phyloP scores from a whole-genome alignment of 345 rosid species.

The Linum tenue region DNA sequence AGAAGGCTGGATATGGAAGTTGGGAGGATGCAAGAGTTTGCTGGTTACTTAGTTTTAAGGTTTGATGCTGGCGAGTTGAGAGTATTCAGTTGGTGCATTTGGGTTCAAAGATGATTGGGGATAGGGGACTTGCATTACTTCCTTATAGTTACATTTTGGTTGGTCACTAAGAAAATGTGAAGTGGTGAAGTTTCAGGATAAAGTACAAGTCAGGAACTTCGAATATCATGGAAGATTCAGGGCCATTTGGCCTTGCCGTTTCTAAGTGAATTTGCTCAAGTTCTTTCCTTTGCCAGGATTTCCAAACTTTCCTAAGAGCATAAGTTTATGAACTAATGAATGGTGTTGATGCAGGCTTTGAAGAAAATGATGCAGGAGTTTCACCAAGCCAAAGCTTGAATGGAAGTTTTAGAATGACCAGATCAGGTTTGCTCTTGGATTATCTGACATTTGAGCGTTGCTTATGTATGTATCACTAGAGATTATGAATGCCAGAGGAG shows the following conservation, averaged over 20 bases:
- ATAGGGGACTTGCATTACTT: background rate
- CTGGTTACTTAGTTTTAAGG: no score
- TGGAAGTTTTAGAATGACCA: conserved; percentile 39
- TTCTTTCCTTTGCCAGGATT: background rate
- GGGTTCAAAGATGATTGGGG: background rate
- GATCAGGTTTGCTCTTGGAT: conserved; percentile 27
- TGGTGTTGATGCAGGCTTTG: conserved; percentile 27
- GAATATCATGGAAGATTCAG: background rate
- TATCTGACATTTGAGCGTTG: background rate
- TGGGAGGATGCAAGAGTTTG: no score
- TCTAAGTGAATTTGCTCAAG: no score
- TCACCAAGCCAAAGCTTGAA: conserved; percentile 33
- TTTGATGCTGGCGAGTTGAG: no score
- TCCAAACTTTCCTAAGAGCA: no score
- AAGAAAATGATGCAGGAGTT: conserved; percentile 24
- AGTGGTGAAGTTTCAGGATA: background rate
- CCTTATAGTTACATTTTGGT: background rate
- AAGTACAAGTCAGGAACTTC: background rate
- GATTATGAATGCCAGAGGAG: background rate
- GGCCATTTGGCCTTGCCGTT: background rate
- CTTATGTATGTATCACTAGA: background rate
- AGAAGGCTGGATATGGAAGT: no score
- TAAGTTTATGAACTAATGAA: conserved; percentile 1
- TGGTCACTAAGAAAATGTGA: background rate
- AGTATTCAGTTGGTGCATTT: no score